phyloP scores from a whole-genome alignment of 2,329 filamentous ascomycete species.

The Aspergillus sp. region DNA sequence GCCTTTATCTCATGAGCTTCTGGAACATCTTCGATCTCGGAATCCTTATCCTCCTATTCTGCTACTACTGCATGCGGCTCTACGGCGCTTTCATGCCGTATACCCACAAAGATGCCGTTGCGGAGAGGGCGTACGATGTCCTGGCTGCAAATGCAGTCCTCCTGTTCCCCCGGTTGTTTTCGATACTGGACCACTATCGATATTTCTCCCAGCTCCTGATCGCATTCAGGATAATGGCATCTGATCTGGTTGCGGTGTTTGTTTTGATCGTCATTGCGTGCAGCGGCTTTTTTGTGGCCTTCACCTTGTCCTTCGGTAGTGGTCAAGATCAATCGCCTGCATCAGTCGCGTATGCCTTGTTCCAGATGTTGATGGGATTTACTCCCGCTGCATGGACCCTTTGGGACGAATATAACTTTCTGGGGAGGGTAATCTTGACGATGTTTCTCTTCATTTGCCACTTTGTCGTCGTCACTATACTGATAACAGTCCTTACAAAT shows the following conservation, averaged over 20 bases:
- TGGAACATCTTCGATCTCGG: slow-evolving; percentile 96
- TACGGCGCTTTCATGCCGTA: slow-evolving; percentile 85
- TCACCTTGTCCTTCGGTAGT: slow-evolving; percentile 75
- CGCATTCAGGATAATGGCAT: slow-evolving; percentile 89
- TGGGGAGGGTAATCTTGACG: slow-evolving; percentile 74
- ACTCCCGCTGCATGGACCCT: slow-evolving; percentile 91
- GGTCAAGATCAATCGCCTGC: slow-evolving; percentile 61
- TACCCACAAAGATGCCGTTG: slow-evolving; percentile 65
- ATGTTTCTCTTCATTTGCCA: slow-evolving; percentile 92
- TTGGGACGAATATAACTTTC: slow-evolving; percentile 76
- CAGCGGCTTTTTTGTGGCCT: slow-evolving; percentile 94
- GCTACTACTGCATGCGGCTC: slow-evolving; percentile 85
- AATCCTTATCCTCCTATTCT: slow-evolving; percentile 78
- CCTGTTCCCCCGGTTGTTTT: slow-evolving; percentile 87
- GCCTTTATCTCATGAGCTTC: slow-evolving; percentile 94
- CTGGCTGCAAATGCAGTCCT: slow-evolving; percentile 87
- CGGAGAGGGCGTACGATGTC: slow-evolving; percentile 89
- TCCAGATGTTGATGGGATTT: slow-evolving; percentile 94
- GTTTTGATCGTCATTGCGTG: slow-evolving; percentile 82
- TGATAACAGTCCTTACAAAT: slow-evolving; percentile 94
- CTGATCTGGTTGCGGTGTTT: slow-evolving; percentile 82
- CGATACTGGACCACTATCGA: slow-evolving; percentile 87
- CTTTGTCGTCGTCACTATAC: slow-evolving; percentile 88
- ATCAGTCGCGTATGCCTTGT: slow-evolving; percentile 83
- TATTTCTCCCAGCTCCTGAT: slow-evolving; percentile 96